Base-by-base conservation (phyloP, 768 basidiomycete species). In the Tephrocybe rancida region DNA sequence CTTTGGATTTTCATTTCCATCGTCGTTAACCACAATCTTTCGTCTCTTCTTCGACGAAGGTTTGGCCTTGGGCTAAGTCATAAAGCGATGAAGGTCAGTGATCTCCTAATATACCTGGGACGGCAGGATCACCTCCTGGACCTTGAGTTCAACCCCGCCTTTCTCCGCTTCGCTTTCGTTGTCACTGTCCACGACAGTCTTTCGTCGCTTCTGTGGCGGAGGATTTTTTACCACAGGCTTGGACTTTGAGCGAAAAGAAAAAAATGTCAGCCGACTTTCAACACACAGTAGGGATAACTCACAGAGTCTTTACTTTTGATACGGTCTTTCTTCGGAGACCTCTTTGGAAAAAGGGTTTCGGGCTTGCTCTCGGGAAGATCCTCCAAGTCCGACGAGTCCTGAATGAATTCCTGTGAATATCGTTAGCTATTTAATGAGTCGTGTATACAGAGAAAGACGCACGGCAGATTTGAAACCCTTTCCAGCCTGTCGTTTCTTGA, bases 391-490 rank as follows among this genome's bases (percentile, higher is more conserved):
- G 78, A 52, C 3, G 50, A 80, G 10, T 71, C 65, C 14, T 68
- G 64, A 42, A 80, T 66, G 9, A 60, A 61, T 49, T 62, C 68
- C 71, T 71, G 54, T 59, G 60, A 54, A 58, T 66, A 61, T 60
- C 24, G 18, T 52, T 16, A 11, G 35, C 19, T 5, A 43, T 30
- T 16, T 35, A 16, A 29, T 2, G 10, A 16, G 38, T 8, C 13
- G n/a, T 30, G 21, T 27, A 21, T n/a, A 21, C 10, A 2, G 14
- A 42, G 30, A 18, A 39, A 37, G 35, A 13, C n/a, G 25, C 68
- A 76, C 77, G 16, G 64, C 53, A 26, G 77, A 75, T 58, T 77
- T 76, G 62, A 65, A 78, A 38, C 65, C 56, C 46, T 67, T 67
- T 18, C 44, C 48, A 57, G 32, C 50, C 24, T 42, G 51, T 22